Conservation (phyloP, 2,329 filamentous ascomycete species). For the Fusarium nisikadoi region DNA sequence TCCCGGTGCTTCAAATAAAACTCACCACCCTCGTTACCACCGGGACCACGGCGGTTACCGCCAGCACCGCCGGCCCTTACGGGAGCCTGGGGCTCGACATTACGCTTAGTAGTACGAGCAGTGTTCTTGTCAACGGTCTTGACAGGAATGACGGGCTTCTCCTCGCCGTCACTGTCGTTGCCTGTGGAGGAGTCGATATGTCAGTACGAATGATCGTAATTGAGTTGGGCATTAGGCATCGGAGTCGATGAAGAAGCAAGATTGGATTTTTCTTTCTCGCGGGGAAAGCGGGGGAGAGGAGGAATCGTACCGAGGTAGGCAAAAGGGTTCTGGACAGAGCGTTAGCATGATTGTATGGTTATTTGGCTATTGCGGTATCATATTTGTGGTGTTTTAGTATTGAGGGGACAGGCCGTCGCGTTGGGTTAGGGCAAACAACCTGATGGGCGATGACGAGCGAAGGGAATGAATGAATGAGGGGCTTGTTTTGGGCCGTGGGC, state of each 20-base stretch:
- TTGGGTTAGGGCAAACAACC: conserved; percentile 39
- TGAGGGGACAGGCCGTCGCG: conserved; percentile 4
- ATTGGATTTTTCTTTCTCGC: conserved; percentile 18
- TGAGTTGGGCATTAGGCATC: conserved; percentile 20
- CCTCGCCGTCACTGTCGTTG: conserved; percentile 69
- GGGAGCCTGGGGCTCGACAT: conserved; percentile 79
- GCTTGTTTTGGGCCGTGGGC: conserved; percentile 21
- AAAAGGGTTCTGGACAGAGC: conserved; percentile 85
- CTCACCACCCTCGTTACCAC: conserved; percentile 90
- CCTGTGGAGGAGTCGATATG: conserved; percentile 53
- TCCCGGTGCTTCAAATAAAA: conserved; percentile 31
- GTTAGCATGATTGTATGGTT: conserved; percentile 32
- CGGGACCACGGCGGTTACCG: conserved; percentile 65
- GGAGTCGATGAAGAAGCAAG: conserved; percentile 36
- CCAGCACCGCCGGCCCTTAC: conserved; percentile 55
- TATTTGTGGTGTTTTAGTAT: conserved; percentile 7
- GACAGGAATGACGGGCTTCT: conserved; percentile 82
- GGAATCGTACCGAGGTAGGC: conserved; percentile 90
- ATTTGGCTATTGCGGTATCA: neutral
- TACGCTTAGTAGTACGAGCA: conserved; percentile 83
- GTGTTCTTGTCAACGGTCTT: conserved; percentile 89
- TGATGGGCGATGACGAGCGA: conserved; percentile 31
- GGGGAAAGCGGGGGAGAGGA: conserved; percentile 38
- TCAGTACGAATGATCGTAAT: conserved; percentile 41
- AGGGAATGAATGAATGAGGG: conserved; percentile 35